Conservation (phyloP, 164 flowering plant genomes). For the Brasenia schreberi region DNA sequence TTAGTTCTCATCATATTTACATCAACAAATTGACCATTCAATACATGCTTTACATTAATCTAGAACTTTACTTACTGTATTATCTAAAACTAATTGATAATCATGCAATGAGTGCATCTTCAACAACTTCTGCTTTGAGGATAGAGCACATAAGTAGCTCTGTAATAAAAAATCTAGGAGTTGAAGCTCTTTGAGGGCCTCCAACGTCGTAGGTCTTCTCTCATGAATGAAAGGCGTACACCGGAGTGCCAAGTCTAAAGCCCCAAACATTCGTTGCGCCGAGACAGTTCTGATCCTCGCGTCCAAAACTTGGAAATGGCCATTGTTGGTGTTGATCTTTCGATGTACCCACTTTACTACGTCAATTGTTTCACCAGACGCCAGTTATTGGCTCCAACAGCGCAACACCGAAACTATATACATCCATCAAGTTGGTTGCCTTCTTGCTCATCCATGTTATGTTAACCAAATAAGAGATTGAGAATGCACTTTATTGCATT, state of each 20-base stretch:
- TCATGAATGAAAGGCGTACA: constrained; percentile 73
- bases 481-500: background rate
- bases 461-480: constrained; percentile 9
- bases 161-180: constrained; percentile 17
- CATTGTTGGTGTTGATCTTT: constrained; percentile 55
- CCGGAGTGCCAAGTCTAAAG: constrained; percentile 51
- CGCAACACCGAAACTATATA: no score
- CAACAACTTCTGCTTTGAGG: no score
- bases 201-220: constrained; percentile 59
- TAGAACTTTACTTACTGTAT: no score
- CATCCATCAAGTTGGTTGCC: constrained; percentile 30
- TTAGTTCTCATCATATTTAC: no score
- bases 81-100: no score
- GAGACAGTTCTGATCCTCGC: constrained; percentile 28
- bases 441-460: constrained; percentile 51
- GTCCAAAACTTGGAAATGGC: constrained; percentile 51
- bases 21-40: no score
- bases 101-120: no score
- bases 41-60: no score
- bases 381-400: constrained; percentile 35
- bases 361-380: constrained; percentile 32
- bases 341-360: constrained; percentile 75
- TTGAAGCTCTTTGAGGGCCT: constrained; percentile 53
- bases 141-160: no score
- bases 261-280: constrained; percentile 42